These are phyloP conservation scores for Colletotrichum orbiculare DNA, from an alignment of 2,329 filamentous ascomycete genomes.

Conservation along the genomic window DNA sequence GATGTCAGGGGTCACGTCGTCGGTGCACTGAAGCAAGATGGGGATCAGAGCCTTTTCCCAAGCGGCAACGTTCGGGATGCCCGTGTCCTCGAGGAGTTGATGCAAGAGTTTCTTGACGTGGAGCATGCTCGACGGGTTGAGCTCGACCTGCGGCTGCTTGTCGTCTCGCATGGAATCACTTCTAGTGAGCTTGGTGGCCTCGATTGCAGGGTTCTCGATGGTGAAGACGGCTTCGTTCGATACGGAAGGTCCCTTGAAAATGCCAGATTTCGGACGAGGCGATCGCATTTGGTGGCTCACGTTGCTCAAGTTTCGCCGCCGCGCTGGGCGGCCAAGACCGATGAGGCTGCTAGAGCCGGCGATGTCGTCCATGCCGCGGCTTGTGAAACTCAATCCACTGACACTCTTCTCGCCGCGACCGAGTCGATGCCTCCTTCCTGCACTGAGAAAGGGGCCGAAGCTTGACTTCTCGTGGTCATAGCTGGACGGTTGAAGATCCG, in stretches of 20 bases:
- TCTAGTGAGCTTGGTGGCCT: constrained; percentile 68
- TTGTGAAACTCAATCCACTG: constrained; percentile 75
- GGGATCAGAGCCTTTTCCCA: constrained; percentile 95
- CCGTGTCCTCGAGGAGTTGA: constrained; percentile 83
- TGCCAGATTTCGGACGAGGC: constrained; percentile 71
- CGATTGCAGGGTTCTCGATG: constrained; percentile 57
- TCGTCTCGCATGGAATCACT: constrained; percentile 85
- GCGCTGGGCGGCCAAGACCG: constrained; percentile 68
- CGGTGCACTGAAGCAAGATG: constrained; percentile 88
- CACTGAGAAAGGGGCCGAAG: constrained; percentile 77
- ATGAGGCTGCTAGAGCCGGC: constrained; percentile 67
- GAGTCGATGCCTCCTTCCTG: constrained; percentile 78
- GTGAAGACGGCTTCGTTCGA: constrained; percentile 62
- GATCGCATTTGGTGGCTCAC: constrained; percentile 82
- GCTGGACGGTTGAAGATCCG: constrained; percentile 71
- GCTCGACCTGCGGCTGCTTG: constrained; percentile 79
- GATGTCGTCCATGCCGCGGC: constrained; percentile 75
- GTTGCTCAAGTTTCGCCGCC: constrained; percentile 85
- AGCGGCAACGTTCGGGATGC: constrained; percentile 76
- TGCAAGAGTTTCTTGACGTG: constrained; percentile 88
- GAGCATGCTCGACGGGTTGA: constrained; percentile 87
- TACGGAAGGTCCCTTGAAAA: constrained; percentile 65
- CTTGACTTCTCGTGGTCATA: constrained; percentile 80
- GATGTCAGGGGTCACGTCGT: constrained; percentile 94
- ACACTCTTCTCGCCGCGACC: constrained; percentile 81